These are phyloP conservation scores for Vaccinium vitisidaea DNA, from an alignment of 148 eudicot genomes.

Conservation along the genomic window DNA sequence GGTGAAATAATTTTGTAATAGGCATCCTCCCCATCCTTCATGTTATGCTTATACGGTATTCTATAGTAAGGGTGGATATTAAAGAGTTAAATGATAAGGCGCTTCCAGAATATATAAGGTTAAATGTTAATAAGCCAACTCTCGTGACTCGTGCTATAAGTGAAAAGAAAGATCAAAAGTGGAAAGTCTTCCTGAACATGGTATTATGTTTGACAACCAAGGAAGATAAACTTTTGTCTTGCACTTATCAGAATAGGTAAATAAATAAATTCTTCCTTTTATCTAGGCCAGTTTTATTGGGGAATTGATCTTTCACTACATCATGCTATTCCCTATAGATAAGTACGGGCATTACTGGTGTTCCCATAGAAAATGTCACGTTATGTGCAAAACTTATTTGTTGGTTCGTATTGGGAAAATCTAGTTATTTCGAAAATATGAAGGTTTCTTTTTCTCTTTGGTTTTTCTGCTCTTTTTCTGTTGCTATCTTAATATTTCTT, in stretches of 20 bases:
- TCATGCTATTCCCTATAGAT: neutral
- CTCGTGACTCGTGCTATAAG: neutral
- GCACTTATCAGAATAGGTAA: neutral
- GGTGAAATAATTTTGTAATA: neutral
- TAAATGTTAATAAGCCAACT: neutral
- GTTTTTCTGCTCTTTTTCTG: neutral
- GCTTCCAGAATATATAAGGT: neutral
- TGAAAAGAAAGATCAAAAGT: neutral
- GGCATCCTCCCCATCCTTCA: neutral
- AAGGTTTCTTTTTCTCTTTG: neutral
- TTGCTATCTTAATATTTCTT: neutral
- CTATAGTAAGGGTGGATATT: neutral
- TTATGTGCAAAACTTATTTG: neutral
- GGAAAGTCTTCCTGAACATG: neutral
- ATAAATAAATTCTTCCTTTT: neutral
- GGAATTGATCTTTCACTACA: neutral
- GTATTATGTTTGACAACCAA: neutral
- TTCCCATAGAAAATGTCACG: neutral
- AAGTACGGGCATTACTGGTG: neutral
- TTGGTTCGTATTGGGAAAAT: neutral
- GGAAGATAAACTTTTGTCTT: neutral
- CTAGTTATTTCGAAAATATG: neutral
- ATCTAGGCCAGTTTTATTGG: neutral
- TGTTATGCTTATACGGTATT: neutral
- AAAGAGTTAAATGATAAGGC: neutral